Evolutionary conservation across 2,329 filamentous ascomycete species (phyloP).

Genomic region (Zopfia rhizophila): DNA sequence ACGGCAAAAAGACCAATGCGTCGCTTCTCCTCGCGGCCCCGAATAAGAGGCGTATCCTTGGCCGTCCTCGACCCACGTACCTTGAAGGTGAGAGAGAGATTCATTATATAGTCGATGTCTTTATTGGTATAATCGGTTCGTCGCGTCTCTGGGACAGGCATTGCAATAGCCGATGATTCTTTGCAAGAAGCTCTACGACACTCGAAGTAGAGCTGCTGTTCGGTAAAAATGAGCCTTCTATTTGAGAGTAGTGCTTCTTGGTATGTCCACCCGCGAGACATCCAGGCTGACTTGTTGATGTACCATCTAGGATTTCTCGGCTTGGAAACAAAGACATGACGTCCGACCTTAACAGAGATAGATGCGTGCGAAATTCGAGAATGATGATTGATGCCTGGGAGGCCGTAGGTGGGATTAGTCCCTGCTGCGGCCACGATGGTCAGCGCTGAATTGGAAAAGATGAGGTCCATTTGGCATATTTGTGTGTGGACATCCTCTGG

Average conservation of each 20-base stretch:
- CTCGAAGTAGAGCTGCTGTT: constrained; percentile 22
- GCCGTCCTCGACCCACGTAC: neutral
- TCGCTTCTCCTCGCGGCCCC: constrained; percentile 6
- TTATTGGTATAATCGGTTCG: neutral
- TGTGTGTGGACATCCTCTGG: constrained; percentile 9
- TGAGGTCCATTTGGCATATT: constrained; percentile 22
- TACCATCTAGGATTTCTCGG: neutral
- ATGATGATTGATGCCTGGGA: too few relatives aligned
- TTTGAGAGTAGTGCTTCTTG: too few relatives aligned
- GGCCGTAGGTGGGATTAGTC: too few relatives aligned
- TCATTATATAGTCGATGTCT: neutral
- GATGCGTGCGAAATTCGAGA: too few relatives aligned
- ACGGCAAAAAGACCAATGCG: constrained; percentile 20
- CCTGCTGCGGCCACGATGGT: constrained; percentile 15
- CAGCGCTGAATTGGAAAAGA: constrained; percentile 6
- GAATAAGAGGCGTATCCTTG: constrained; percentile 4
- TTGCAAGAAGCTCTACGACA: constrained; percentile 16
- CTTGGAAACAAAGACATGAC: too few relatives aligned
- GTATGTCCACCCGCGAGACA: neutral
- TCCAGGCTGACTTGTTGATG: neutral
- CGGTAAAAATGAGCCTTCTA: constrained; percentile 15
- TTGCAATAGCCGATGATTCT: constrained; percentile 13
- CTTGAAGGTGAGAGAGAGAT: too few relatives aligned
- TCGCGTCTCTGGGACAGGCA: too few relatives aligned
- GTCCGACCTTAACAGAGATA: too few relatives aligned